Base-by-base conservation (phyloP, 495 filamentous ascomycete genomes). In the Podospora anserina region DNA sequence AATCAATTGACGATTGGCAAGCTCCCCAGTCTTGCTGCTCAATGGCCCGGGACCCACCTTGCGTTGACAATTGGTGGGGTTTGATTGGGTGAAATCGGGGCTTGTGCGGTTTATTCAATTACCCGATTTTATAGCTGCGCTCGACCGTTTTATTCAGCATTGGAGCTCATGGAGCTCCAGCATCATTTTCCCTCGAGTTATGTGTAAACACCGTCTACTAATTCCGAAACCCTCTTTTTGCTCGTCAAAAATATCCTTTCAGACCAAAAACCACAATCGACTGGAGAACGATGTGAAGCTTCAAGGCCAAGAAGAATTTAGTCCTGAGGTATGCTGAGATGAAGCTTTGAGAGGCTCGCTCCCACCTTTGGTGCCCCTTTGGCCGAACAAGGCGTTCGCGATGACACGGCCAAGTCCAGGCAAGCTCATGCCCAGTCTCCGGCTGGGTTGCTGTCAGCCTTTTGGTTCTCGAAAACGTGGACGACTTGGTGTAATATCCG, bases 31-130 rank as follows among this genome's bases (percentile, higher is more conserved):
- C 56, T 49, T 49, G 39, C 39, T 49, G 39, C 56, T 20, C 23
- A 20, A 58, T 58, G 56, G 56, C 23, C 6, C 5, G 63, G 64
- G 67, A 55, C 64, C 73, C 71, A 67, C 34, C 39, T 20, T 66
- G 64, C 68, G 64, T 61, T 72, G 68, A 69, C 70, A 75, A 72
- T 65, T 72, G 69, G 23, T 9, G 68, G 34, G 5, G 27, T 28
- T 23, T 73, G 71, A 75, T 73, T 75, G 73, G 71, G 30, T 65
- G 61, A 11, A 2, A 44, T 32, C 6, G 59, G 59, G 16, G 59
- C 23, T 5, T 4, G 55, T 19, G 55, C 55, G 55, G 55, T 65
- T 65, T 71, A 70, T 71, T 66, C 66, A 49, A 57, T 68, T 70
- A 74, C 59, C 67, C 69, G 72, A 69, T 11, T 59, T 44, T 64